These are phyloP conservation scores for Eucalyptus leucophloia DNA, from an alignment of 345 rosid genomes.

Conservation along the genomic window DNA sequence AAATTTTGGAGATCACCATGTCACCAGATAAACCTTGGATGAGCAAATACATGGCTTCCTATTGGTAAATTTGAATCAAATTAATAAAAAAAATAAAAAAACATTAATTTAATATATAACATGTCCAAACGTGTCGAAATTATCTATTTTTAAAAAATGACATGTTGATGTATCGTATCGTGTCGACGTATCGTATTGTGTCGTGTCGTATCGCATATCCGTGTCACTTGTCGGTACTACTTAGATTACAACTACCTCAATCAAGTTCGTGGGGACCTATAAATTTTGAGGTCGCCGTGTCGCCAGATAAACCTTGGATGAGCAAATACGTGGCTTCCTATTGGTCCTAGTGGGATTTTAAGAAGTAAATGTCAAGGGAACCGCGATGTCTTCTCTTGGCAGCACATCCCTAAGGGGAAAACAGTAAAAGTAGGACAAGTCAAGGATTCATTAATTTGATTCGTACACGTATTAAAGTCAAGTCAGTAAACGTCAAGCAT, in stretches of 20 bases:
- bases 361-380: not conserved
- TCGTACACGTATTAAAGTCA: not conserved
- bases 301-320: not conserved
- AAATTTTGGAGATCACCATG: too few species aligned
- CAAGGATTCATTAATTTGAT: too few species aligned
- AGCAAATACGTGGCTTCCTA: not conserved
- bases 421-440: too few species aligned
- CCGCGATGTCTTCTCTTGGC: not conserved
- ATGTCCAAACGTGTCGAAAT: rapidly evolving
- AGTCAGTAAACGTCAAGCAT: not conserved
- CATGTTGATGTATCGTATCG: too few species aligned
- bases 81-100: too few species aligned
- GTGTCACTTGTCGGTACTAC: rapidly evolving
- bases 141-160: too few species aligned
- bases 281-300: not conserved
- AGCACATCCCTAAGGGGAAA: too few species aligned
- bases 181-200: too few species aligned
- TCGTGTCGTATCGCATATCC: rapidly evolving
- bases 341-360: not conserved
- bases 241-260: not conserved
- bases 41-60: too few species aligned
- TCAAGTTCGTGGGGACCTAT: not conserved
- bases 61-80: too few species aligned
- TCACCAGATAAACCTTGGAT: too few species aligned
- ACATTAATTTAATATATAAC: too few species aligned